Evolutionary conservation across 2,329 filamentous ascomycete species (phyloP).

Genomic region (Macrophomina phaseolina): DNA sequence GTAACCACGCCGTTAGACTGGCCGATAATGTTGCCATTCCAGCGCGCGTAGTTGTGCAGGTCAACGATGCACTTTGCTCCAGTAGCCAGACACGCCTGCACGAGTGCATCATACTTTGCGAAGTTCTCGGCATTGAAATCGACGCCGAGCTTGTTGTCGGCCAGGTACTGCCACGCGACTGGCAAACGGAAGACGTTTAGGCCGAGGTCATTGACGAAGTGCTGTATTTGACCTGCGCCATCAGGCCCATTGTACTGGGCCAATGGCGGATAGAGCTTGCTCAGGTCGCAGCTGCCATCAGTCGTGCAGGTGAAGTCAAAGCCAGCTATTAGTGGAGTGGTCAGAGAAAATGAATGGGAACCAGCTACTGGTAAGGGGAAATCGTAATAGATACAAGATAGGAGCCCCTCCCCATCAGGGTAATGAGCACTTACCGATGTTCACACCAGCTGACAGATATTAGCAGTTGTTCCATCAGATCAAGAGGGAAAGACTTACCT

Average conservation of each 20-base stretch:
- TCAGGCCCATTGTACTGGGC: conserved; percentile 1
- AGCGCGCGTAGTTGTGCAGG: conserved; percentile 38
- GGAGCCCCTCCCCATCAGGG: background rate
- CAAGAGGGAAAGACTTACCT: background rate
- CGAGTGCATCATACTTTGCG: conserved; percentile 35
- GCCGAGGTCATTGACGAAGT: conserved; percentile 32
- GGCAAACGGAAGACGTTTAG: conserved; percentile 25
- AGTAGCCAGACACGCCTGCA: conserved; percentile 37
- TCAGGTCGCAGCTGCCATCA: conserved; percentile 47
- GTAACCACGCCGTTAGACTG: conserved; percentile 8
- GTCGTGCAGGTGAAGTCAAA: conserved; percentile 45
- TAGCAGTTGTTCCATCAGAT: background rate
- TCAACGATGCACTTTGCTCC: conserved; percentile 36
- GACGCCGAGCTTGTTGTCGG: conserved; percentile 37
- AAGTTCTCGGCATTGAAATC: conserved; percentile 33
- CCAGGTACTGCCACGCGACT: conserved; percentile 35
- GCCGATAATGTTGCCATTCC: conserved; percentile 25
- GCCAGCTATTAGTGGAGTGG: conserved; percentile 37
- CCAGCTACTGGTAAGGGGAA: background rate
- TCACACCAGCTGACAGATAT: background rate
- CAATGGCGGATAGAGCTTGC: conserved; percentile 39
- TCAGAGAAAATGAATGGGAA: no score
- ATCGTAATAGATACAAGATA: background rate
- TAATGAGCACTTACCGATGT: background rate
- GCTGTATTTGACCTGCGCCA: conserved; percentile 28